Conservation (phyloP, 345 rosid genomes). For the Salix dunnii region DNA sequence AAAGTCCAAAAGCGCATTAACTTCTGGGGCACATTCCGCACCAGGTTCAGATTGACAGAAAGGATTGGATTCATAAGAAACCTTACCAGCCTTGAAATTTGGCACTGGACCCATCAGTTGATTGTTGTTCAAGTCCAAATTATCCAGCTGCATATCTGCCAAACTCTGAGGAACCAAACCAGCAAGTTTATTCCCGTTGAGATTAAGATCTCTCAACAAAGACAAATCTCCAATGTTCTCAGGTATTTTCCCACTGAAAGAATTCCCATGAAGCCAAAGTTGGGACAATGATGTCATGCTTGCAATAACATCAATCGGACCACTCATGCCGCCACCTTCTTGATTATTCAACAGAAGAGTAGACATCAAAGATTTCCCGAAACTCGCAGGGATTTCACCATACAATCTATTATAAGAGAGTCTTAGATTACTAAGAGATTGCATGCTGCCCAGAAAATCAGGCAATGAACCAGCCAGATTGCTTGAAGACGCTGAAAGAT, state of each 20-base stretch:
- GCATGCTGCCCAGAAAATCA: conserved; percentile 36
- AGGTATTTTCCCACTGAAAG: conserved; percentile 40
- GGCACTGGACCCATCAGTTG: conserved; percentile 46
- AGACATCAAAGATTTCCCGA: conserved; percentile 37
- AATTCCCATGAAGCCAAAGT: conserved; percentile 56
- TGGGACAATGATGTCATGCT: conserved; percentile 39
- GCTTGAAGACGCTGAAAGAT: conserved; percentile 35
- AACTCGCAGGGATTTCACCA: conserved; percentile 41
- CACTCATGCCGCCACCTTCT: conserved; percentile 34
- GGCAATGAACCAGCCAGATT: conserved; percentile 46
- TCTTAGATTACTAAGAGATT: conserved; percentile 29
- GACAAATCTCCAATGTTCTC: conserved; percentile 36
- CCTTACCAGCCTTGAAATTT: conserved; percentile 38
- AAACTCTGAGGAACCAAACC: conserved; percentile 50
- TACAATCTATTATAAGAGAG: conserved; percentile 42
- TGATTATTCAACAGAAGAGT: conserved; percentile 48
- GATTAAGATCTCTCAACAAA: conserved; percentile 39
- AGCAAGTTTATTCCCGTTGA: conserved; percentile 40
- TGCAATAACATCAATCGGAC: conserved; percentile 38
- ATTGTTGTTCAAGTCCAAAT: conserved; percentile 43
- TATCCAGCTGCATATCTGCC: conserved; percentile 39
- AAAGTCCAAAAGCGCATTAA: conserved; percentile 37
- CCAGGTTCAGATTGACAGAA: conserved; percentile 46
- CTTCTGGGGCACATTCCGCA: conserved; percentile 39
- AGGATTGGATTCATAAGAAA: conserved; percentile 35